Percentiles rank a stretch among this genome's conserved stretches.
Conservation (phyloP, 352 stramenopile species). For the Heterotrichella gracilis region DNA sequence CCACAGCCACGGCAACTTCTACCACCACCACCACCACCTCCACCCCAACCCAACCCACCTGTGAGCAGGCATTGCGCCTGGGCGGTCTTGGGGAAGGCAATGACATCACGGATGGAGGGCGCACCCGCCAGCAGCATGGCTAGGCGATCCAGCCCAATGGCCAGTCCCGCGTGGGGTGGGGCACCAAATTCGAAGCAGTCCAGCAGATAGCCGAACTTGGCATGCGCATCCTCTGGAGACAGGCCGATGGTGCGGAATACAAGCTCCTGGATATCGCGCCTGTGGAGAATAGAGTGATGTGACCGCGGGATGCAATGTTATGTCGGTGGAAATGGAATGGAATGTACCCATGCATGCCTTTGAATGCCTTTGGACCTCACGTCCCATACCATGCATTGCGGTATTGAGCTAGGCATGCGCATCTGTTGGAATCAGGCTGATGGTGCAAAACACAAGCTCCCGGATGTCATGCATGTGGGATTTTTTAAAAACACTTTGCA, state of each 20-base stretch:
- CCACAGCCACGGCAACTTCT: too few relatives aligned
- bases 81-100: slow-evolving; percentile 50
- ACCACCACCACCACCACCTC: too few relatives aligned
- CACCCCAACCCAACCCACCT: too few relatives aligned
- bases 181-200: slow-evolving; percentile 35
- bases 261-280: slow-evolving; percentile 32
- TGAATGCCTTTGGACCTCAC: slow-evolving; percentile 35
- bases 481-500: too few relatives aligned
- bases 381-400: slow-evolving; percentile 34
- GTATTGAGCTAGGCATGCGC: slow-evolving; percentile 36
- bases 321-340: too few relatives aligned
- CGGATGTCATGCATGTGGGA: too few relatives aligned
- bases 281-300: too few relatives aligned
- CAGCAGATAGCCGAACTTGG: slow-evolving; percentile 37
- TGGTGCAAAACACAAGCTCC: slow-evolving; percentile 34
- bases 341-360: too few relatives aligned
- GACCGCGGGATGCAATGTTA: too few relatives aligned
- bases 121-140: slow-evolving; percentile 39
- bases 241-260: slow-evolving; percentile 39
- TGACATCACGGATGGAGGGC: slow-evolving; percentile 37
- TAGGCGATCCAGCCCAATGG: slow-evolving; percentile 40
- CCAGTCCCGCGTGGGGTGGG: slow-evolving; percentile 41
- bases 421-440: slow-evolving; percentile 31
- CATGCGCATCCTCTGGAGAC: slow-evolving; percentile 29
- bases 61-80: slow-evolving; percentile 48